Percentiles rank a stretch among this genome's conserved stretches.
Evolutionary conservation across 2,329 filamentous ascomycete species (phyloP).

Genomic region (Pseudophaeomoniella oleicola): DNA sequence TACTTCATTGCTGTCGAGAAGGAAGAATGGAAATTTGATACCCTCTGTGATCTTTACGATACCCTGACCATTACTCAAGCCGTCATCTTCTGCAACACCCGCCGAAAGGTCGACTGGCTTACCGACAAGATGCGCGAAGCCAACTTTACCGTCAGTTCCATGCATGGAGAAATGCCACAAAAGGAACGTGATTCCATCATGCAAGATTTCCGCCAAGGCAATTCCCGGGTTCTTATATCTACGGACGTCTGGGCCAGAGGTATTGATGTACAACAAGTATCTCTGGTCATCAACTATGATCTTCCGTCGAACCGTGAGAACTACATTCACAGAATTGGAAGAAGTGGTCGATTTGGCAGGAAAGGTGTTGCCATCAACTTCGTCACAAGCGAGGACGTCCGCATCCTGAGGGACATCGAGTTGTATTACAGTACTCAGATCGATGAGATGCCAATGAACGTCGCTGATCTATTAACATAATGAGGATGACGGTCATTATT

Average conservation of each 20-base stretch:
- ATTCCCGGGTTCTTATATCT: conserved; percentile 88
- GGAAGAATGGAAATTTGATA: conserved; percentile 99
- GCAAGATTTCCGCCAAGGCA: conserved; percentile 96
- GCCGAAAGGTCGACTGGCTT: conserved; percentile 97
- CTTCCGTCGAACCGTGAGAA: conserved; percentile 97
- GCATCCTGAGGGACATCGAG: conserved; percentile 94
- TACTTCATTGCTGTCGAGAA: conserved; percentile 99
- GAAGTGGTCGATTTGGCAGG: conserved; percentile 86
- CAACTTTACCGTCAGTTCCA: conserved; percentile 95
- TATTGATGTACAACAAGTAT: conserved; percentile 98
- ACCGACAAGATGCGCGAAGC: conserved; percentile 99
- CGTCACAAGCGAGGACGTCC: conserved; percentile 93
- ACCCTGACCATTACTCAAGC: conserved; percentile 97
- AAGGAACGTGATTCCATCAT: conserved; percentile 98
- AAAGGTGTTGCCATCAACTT: conserved; percentile 99
- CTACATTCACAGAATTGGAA: conserved; percentile 96
- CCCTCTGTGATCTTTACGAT: conserved; percentile 95
- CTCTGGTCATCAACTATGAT: conserved; percentile 97
- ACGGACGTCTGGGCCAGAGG: conserved; percentile 97
- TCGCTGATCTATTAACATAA: conserved; percentile 49
- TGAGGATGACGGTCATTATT: too few relatives aligned
- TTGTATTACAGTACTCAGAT: conserved; percentile 94
- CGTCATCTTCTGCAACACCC: conserved; percentile 98
- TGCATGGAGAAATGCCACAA: conserved; percentile 99
- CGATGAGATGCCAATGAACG: conserved; percentile 98